phyloP scores from a whole-genome alignment of 257 asterid species.

The Fraxinus quadrangulata region DNA sequence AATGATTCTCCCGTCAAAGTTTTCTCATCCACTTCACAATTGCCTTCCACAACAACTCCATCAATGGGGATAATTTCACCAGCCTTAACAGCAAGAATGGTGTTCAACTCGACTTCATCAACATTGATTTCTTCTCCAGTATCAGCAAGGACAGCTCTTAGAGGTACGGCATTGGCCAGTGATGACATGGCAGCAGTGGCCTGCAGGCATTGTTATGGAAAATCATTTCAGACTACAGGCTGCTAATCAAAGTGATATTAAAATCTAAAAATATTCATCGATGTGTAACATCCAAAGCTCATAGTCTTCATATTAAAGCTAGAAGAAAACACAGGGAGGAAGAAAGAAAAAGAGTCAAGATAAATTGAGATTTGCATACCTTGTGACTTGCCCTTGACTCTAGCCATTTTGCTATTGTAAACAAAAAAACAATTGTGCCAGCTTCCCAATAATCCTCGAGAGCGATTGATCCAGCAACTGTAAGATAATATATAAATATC shows the following conservation, averaged over 20 bases:
- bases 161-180: conserved; percentile 71
- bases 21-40: conserved; percentile 84
- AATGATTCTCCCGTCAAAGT: conserved; percentile 82
- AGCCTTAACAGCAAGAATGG: conserved; percentile 71
- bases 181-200: conserved; percentile 75
- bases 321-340: too few relatives aligned
- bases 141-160: conserved; percentile 71
- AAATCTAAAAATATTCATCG: too few relatives aligned
- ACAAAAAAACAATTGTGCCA: conserved; percentile 76
- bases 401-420: conserved; percentile 81
- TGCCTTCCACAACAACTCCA: conserved; percentile 75
- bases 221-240: too few relatives aligned
- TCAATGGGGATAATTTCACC: conserved; percentile 84
- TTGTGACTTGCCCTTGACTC: conserved; percentile 84
- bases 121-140: conserved; percentile 69
- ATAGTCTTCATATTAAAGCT: not conserved
- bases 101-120: conserved; percentile 61
- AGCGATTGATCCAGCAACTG: conserved; percentile 81
- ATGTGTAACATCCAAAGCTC: too few relatives aligned
- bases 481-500: not conserved
- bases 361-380: conserved; percentile 36
- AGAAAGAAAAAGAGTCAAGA: too few relatives aligned
- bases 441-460: conserved; percentile 90
- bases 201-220: conserved; percentile 9
- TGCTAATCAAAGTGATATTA: too few relatives aligned